Evolutionary conservation across 2,329 filamentous ascomycete species (phyloP).

Genomic region (Monosporascus sp.): DNA sequence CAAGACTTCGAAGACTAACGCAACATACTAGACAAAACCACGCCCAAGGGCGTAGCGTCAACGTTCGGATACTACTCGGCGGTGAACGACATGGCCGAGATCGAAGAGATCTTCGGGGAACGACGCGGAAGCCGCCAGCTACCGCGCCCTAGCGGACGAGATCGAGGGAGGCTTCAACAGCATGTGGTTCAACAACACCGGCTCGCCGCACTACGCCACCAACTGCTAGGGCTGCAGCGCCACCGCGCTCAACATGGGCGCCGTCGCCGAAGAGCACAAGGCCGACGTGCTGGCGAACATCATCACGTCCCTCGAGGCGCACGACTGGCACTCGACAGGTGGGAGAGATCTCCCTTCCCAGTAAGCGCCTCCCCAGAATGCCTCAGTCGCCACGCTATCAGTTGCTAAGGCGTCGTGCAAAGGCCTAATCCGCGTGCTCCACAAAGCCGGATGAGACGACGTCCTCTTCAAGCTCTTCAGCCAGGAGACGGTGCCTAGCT

Average conservation of each 20-base stretch:
- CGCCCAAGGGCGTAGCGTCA: slow-evolving; percentile 2
- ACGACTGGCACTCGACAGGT: slow-evolving; percentile 2
- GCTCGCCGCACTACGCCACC: slow-evolving; percentile 1
- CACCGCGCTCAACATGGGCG: slow-evolving; percentile 3
- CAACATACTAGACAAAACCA: neutral
- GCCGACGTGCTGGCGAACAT: neutral
- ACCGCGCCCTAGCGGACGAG: neutral
- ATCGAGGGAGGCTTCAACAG: slow-evolving; percentile 1
- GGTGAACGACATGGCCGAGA: slow-evolving; percentile 4
- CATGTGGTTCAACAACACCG: slow-evolving; percentile 5
- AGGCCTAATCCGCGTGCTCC: slow-evolving; percentile 3
- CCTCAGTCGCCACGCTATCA: neutral
- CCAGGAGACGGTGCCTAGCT: slow-evolving; percentile 1
- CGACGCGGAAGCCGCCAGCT: neutral
- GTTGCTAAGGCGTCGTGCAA: neutral
- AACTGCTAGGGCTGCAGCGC: slow-evolving; percentile 6
- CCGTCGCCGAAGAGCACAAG: neutral
- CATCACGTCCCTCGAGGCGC: neutral
- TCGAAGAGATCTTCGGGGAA: slow-evolving; percentile 6
- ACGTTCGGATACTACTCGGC: slow-evolving; percentile 8
- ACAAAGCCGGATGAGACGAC: neutral
- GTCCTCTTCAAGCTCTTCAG: slow-evolving; percentile 6
- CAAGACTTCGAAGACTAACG: neutral
- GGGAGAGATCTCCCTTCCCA: slow-evolving; percentile 8
- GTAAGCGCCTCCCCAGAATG: neutral